These are phyloP conservation scores for Saccharomycopsis javanensis DNA, from an alignment of 805 yeast species.

Conservation along the genomic window DNA sequence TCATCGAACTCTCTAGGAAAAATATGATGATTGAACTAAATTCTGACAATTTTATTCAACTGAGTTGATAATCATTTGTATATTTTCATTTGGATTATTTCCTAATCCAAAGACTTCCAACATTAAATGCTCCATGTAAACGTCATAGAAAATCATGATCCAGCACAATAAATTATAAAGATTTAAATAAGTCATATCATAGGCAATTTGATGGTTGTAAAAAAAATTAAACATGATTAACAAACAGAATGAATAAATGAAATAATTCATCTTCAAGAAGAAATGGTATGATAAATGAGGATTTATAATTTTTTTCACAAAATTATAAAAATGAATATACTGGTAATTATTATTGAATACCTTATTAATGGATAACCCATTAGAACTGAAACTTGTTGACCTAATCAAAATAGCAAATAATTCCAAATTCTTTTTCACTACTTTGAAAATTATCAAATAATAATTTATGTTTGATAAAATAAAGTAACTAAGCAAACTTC, in stretches of 20 bases:
- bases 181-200: slow-evolving; percentile 16
- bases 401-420: slow-evolving; percentile 10
- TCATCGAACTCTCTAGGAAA: slow-evolving; percentile 1
- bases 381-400: slow-evolving; percentile 12
- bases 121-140: slow-evolving; percentile 9
- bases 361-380: slow-evolving; percentile 6
- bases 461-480: slow-evolving; percentile 4
- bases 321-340: neutral
- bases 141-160: slow-evolving; percentile 13
- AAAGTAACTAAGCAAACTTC: slow-evolving; percentile 8
- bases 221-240: slow-evolving; percentile 10
- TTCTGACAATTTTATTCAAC: neutral
- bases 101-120: slow-evolving; percentile 10
- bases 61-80: neutral
- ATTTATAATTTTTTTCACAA: neutral
- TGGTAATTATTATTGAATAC: slow-evolving; percentile 2
- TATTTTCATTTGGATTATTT: neutral
- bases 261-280: slow-evolving; percentile 6
- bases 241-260: slow-evolving; percentile 3
- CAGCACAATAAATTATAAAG: slow-evolving; percentile 13
- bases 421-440: slow-evolving; percentile 8
- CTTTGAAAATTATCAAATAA: slow-evolving; percentile 10
- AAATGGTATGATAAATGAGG: slow-evolving; percentile 2
- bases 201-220: slow-evolving; percentile 18
- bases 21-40: slow-evolving; percentile 1